Evolutionary conservation across 331 rosid genomes (phyloP), one percentile per base, ranked within the genome.

Genomic region (Malus hybrid): DNA sequence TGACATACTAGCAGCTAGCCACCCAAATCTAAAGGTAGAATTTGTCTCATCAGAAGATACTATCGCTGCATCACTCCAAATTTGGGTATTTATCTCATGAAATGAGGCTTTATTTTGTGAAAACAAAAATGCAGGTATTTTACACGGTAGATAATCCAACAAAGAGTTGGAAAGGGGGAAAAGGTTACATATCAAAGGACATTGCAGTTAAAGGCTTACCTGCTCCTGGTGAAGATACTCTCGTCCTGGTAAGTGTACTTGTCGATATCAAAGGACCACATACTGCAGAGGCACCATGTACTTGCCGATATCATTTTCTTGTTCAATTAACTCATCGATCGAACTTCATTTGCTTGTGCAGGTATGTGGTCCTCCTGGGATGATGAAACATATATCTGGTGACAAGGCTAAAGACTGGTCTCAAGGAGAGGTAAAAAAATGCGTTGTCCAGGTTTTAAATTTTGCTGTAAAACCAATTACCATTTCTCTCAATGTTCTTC

Each of bases 361-460:
- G 99, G 96, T 92, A 22, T 96, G 99, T 76, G 99, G 97, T 8
- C 99, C 99, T 46, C 99, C 99, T 50, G 99, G 99, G 46, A 80
- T 96, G 97, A 88, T 93, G 94, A 76, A 86, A 54, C 90, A 93
- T 77, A 60, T 93, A 82, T 96, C 98, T 18, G 99, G 99, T 76
- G 96, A 80, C 50, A 96, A 90, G 86, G 97, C 96, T 50, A 78
- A 82, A 84, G 99, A 96, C 79, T 65, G 85, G 85, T 57, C 97
- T n/a, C 99, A 96, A 82, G 98, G 98, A 85, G 99, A 96, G 98
- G 99, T 95, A 87, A 60, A 69, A 18, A 65, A 71, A 20, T 59
- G 66, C 18, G 24, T 1, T 65, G 36, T 6, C 9, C 14, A 33
- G 39, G 11, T 18, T 66, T 54, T n/a, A 14, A 9, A 19, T 42